Conservation (phyloP, 2,329 filamentous ascomycete genomes). For the Didymella lethalis region DNA sequence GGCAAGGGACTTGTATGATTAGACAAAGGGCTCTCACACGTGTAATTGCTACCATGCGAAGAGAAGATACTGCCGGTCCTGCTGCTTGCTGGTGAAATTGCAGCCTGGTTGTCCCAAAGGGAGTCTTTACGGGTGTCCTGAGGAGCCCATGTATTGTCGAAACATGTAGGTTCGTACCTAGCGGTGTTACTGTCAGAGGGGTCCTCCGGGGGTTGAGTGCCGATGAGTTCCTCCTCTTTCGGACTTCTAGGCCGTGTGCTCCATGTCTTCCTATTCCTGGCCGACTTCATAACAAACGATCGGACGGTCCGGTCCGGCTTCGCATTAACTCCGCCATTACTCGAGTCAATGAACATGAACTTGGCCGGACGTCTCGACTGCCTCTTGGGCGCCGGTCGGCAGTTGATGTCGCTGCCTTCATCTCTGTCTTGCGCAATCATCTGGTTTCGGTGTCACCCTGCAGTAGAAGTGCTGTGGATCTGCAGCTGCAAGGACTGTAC, state of each 20-base stretch:
- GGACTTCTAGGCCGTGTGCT: slow-evolving; percentile 41
- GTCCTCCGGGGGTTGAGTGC: slow-evolving; percentile 4
- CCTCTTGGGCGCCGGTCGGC: slow-evolving; percentile 8
- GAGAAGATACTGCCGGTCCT: slow-evolving; percentile 27
- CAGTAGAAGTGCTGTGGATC: slow-evolving; percentile 7
- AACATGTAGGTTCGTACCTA: background rate
- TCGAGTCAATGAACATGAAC: slow-evolving; percentile 50
- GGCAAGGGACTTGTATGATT: slow-evolving; percentile 27
- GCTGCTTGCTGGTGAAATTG: slow-evolving; percentile 29
- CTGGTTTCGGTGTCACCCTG: slow-evolving; percentile 15
- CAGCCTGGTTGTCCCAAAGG: slow-evolving; percentile 20
- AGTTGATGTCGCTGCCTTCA: slow-evolving; percentile 3
- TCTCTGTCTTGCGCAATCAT: slow-evolving; percentile 24
- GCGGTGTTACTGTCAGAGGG: background rate
- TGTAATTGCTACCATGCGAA: slow-evolving; percentile 20
- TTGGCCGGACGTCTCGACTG: slow-evolving; percentile 31
- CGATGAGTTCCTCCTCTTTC: slow-evolving; percentile 19
- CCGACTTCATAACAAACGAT: slow-evolving; percentile 50
- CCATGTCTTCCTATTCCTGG: slow-evolving; percentile 43
- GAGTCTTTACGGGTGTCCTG: slow-evolving; percentile 10
- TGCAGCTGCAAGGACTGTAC: slow-evolving; percentile 15
- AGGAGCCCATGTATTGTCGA: background rate
- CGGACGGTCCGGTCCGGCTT: slow-evolving; percentile 45
- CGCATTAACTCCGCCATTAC: slow-evolving; percentile 37
- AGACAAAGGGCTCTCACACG: slow-evolving; percentile 27